Evolutionary conservation across 2,329 filamentous ascomycete genomes (phyloP).

Genomic region (Colletotrichum magnum): DNA sequence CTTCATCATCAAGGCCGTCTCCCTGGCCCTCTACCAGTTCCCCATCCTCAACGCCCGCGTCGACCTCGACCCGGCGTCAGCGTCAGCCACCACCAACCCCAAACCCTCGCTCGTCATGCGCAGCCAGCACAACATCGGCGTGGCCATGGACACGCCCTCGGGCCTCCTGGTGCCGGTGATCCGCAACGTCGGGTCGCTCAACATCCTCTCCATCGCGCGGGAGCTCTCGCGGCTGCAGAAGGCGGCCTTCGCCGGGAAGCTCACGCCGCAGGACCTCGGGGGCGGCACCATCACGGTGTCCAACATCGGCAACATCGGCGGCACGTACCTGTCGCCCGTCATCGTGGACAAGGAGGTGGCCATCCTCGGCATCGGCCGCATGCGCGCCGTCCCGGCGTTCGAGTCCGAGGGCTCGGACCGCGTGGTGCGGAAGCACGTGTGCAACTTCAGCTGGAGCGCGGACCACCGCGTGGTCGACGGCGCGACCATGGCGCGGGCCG

Average conservation of each 20-base stretch:
- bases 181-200: conserved; percentile 83
- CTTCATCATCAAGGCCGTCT: conserved; percentile 96
- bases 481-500: conserved; percentile 92
- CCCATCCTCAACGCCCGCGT: conserved; percentile 91
- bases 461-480: conserved; percentile 96
- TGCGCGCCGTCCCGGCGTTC: conserved; percentile 87
- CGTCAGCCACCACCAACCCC: conserved; percentile 53
- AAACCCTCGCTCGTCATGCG: conserved; percentile 86
- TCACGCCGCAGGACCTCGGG: conserved; percentile 80
- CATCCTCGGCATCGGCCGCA: conserved; percentile 89
- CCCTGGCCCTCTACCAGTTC: conserved; percentile 83
- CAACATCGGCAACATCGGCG: conserved; percentile 96
- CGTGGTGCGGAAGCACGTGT: conserved; percentile 82
- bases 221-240: conserved; percentile 82
- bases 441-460: conserved; percentile 96
- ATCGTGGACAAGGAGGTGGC: conserved; percentile 93
- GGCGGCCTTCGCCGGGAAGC: conserved; percentile 81
- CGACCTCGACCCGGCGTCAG: conserved; percentile 63
- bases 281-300: conserved; percentile 96
- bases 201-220: conserved; percentile 81
- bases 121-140: conserved; percentile 91
- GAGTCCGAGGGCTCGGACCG: conserved; percentile 60
- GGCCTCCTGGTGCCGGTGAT: conserved; percentile 94
- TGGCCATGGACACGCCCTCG: conserved; percentile 93
- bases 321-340: conserved; percentile 91